phyloP scores from a whole-genome alignment of 106 monocot genomes.

The Allium cepa region DNA sequence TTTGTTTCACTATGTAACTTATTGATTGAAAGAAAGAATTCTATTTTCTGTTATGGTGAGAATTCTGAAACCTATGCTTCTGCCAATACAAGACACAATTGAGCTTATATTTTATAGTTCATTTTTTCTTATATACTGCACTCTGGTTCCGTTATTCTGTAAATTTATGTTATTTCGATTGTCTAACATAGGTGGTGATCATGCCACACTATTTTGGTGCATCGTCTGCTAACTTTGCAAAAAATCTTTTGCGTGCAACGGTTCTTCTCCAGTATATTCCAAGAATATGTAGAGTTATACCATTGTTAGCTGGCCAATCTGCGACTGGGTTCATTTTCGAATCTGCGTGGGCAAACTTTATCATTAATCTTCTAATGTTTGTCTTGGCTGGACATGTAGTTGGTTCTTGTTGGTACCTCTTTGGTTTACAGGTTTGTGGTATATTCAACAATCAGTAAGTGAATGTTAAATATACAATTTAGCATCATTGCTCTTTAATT shows the following conservation, averaged over 20 bases:
- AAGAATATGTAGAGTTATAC: constrained; percentile 68
- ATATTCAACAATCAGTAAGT: not conserved
- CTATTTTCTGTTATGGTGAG: too few species aligned
- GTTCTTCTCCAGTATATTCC: constrained; percentile 89
- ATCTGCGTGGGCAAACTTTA: constrained; percentile 92
- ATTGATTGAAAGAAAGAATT: too few species aligned
- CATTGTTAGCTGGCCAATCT: constrained; percentile 71
- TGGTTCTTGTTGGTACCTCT: constrained; percentile 95
- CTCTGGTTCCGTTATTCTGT: too few species aligned
- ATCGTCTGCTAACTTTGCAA: constrained; percentile 74
- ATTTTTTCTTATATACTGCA: too few species aligned
- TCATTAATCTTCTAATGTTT: constrained; percentile 95
- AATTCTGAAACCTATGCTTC: too few species aligned
- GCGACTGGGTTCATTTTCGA: constrained; percentile 92
- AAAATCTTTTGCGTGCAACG: constrained; percentile 66
- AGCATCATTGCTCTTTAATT: too few species aligned
- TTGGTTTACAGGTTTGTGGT: constrained; percentile 70
- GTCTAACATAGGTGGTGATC: not conserved
- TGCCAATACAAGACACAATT: too few species aligned
- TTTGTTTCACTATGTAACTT: too few species aligned
- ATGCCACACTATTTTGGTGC: constrained; percentile 62
- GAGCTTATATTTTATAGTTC: too few species aligned
- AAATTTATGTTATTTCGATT: too few species aligned
- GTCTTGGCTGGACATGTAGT: constrained; percentile 90
- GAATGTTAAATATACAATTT: too few species aligned